A percentile compares a stretch with the other conserved stretches of the same genome.
phyloP scores from a whole-genome alignment of 163 green algal genomes.

The Chlorella variabilis region DNA sequence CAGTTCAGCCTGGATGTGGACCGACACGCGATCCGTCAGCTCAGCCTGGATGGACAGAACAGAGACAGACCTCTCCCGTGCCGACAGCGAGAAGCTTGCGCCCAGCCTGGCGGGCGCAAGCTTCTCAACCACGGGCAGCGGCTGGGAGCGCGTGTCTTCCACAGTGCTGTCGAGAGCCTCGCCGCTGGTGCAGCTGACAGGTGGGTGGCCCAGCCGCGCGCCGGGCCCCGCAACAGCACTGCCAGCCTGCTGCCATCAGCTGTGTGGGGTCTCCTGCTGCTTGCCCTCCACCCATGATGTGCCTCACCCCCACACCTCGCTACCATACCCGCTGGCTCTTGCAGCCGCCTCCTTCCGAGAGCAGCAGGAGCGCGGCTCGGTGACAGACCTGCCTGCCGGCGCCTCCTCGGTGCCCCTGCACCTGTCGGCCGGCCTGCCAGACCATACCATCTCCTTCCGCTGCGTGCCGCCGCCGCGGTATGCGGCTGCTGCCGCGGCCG shows the following conservation, averaged over 20 bases:
- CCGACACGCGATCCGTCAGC: background rate
- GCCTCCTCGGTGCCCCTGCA: conserved; percentile 22
- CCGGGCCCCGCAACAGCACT: too few relatives aligned
- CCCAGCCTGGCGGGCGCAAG: background rate
- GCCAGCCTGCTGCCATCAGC: too few relatives aligned
- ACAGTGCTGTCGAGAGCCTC: background rate
- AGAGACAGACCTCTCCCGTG: background rate
- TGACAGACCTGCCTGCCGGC: conserved; percentile 37
- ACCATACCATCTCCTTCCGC: conserved; percentile 46
- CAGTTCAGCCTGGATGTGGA: background rate
- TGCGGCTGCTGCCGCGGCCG: background rate
- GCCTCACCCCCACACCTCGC: too few relatives aligned
- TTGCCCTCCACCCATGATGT: too few relatives aligned
- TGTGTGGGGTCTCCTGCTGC: too few relatives aligned
- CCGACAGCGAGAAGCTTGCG: background rate
- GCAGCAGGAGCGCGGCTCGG: background rate
- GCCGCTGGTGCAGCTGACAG: conserved; percentile 21
- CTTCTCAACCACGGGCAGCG: background rate
- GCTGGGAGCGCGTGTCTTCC: conserved; percentile 1
- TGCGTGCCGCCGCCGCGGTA: background rate
- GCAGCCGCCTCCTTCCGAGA: conserved; percentile 28
- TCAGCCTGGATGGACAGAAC: background rate
- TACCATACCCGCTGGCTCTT: background rate
- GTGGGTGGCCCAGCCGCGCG: too few relatives aligned
- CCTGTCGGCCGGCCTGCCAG: conserved; percentile 17